Evolutionary conservation across 805 yeast genomes (phyloP), one percentile per base, ranked within the genome.

Genomic region (Schizosaccharomyces osmophilus): DNA sequence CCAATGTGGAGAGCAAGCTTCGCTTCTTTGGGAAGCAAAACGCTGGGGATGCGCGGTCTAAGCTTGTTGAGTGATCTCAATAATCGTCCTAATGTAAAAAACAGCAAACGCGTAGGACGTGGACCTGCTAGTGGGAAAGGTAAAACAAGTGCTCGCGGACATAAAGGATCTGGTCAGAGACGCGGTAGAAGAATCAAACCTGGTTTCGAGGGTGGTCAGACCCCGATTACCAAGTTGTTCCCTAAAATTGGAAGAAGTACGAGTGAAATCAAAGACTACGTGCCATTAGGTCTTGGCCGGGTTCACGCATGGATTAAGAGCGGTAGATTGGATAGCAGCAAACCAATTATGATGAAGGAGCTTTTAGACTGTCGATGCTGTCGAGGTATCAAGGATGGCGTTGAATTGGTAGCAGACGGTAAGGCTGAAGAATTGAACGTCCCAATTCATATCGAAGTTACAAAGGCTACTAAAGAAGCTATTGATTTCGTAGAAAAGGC

Each of bases 151-250:
- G 95, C 95, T 59, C 79, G 97, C 72, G 98, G 98, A 77, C 95
- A 87, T 69, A 93, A 93, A 75, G 57, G 57, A 22, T 51, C 57
- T 36, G 98, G 98, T 81, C 97, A 90, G 72, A 90, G 90, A 96
- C 97, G 11, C 81, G 97, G 73, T 22, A 55, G 51, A 51, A 26
- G 48, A 85, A 90, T 48, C 80, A 90, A 88, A 62, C 80, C 84
- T 63, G 87, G 95, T 90, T 87, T 90, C 70, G 98, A 93, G 76
- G 98, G 98, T 81, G 97, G 98, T 71, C 98, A 93, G 71, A 93
- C 97, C 1, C 97, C 97, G 31, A 81, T 84, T 69, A 81, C 82
- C 72, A 79, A 85, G 72, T 74, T 85, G 66, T 82, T 87, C 73
- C 95, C 97, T 66, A 90, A 90, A 70, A 76, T 83, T 63, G 97